Evolutionary conservation across 768 basidiomycete species (phyloP).

Genomic region (Kwoniella botswanensis): DNA sequence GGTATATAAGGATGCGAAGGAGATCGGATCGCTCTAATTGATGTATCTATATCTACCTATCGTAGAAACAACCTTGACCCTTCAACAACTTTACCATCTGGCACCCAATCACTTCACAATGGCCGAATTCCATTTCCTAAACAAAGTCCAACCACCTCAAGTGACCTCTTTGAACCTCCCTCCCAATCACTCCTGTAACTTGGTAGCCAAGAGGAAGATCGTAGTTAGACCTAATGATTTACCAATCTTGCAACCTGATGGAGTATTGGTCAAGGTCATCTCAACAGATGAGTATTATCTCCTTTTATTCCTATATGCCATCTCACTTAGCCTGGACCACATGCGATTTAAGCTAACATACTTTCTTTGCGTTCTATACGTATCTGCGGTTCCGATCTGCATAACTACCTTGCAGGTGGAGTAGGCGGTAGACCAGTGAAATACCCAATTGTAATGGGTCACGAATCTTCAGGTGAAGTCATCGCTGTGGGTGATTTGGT

Average conservation of each 20-base stretch:
- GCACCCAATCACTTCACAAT: slow-evolving; percentile 21
- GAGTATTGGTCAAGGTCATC: slow-evolving; percentile 52
- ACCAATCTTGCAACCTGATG: slow-evolving; percentile 50
- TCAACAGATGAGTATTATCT: slow-evolving; percentile 40
- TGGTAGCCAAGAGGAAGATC: slow-evolving; percentile 44
- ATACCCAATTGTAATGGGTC: slow-evolving; percentile 49
- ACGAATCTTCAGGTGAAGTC: slow-evolving; percentile 51
- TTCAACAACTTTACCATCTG: not conserved
- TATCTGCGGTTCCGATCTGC: slow-evolving; percentile 52
- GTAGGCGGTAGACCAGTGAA: slow-evolving; percentile 51
- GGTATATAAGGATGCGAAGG: not conserved
- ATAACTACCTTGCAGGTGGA: slow-evolving; percentile 46
- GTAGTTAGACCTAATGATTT: slow-evolving; percentile 37
- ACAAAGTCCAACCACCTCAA: slow-evolving; percentile 42
- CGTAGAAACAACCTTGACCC: not conserved
- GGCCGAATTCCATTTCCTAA: slow-evolving; percentile 46
- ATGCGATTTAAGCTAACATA: not conserved
- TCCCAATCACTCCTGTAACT: slow-evolving; percentile 39
- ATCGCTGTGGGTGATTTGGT: slow-evolving; percentile 50
- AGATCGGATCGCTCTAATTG: not conserved
- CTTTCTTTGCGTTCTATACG: slow-evolving; percentile 20
- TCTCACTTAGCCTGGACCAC: not conserved
- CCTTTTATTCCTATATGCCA: not conserved
- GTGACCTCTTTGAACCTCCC: slow-evolving; percentile 42
- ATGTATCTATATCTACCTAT: not conserved